Base-by-base conservation (phyloP, 2,329 filamentous ascomycete genomes). In the Arachnomyces sp. region DNA sequence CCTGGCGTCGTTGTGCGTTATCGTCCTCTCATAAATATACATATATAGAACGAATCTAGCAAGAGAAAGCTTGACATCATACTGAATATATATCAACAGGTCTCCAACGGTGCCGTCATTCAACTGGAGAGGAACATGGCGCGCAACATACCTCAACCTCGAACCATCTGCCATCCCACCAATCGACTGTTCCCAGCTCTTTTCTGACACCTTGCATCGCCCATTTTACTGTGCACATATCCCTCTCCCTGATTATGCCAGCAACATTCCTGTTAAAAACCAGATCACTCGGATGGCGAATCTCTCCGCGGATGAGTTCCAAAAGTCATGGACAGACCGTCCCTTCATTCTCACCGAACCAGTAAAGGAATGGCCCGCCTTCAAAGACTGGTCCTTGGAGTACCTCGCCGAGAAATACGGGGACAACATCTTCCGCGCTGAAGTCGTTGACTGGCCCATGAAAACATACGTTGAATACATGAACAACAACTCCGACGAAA, bases 381-480 rank as follows among this genome's bases (percentile, higher is more conserved):
- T 76, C 61, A 70, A 73, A 29, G 68, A 75, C 18, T 96, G 90
- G 90, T 81, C 76, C 3, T 73, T 84, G 8, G 72, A 82, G n/a
- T 65, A 65, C 7, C 71, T 96, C 1, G 67, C 83, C 1, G 53
- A 68, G n/a, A 68, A 71, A 44, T 87, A 88, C 57, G 69, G 73
- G 1, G 64, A 80, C 36, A 73, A 82, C 2, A 72, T 76, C 37
- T 95, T 96, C 62, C 79, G 87, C 31, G 90, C 90, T 7, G 92
- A 96, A 70, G 84, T 88, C 0, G 89, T 96, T 4, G 87, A 95
- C 64, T 96, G 90, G 90, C 78, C 81, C 0, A 75, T 95, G 46
- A 69, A 73, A n/a, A 84, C 77, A 0, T 96, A 96, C 60, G 69
- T 81, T 46, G 70, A 78, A 33, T 98, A 96, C 62, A 86, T 95